Evolutionary conservation across 371 early-diverging fungal species (phyloP), one percentile per base, ranked within the genome.

Genomic region (Actinomortierella ambigua): DNA sequence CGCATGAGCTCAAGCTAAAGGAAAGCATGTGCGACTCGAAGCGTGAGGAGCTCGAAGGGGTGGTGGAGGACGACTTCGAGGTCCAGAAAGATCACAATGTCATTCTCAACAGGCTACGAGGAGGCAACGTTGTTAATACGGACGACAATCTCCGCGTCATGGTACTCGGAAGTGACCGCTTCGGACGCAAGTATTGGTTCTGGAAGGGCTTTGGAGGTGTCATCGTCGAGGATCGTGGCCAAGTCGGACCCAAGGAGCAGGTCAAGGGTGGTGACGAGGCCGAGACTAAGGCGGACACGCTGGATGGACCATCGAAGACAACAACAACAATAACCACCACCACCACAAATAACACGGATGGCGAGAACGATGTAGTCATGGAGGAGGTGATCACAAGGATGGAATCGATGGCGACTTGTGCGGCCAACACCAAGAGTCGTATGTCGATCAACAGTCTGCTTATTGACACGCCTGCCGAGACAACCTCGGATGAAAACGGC

Each of bases 151-250:
- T 73, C 23, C 55, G 75, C 0, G 63, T 73, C 27, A 50, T 73
- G 14, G 56, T 61, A 23, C 59, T 73, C 14, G 75, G 75, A 17
- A 73, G 60, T 50, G 75, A 73, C 43, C 63, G 75, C 13, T 73
- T 67, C 63, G 75, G 75, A 13, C 67, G 75, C 54, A 73, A 73
- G 51, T 73, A 63, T 28, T 73, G 75, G 75, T 67, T 73, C 61
- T 73, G 75, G 75, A 73, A 43, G 29, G 54, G 66, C 15, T 73
- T 73, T 57, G 75, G 75, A 9, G 75, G 75, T n/a, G 63, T 73
- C 18, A 59, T 73, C 28, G 54, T 73, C 6, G 75, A 73, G 22
- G 75, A 73, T 29, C 63, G 75, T 8, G 63, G 49, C 6, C 67
- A 67, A 29, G 54, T 73, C 15, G 75, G 57, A 0, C 75, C 75